Base-by-base conservation (phyloP, 352 stramenopile species). In the Phytophthora hibernalis region DNA sequence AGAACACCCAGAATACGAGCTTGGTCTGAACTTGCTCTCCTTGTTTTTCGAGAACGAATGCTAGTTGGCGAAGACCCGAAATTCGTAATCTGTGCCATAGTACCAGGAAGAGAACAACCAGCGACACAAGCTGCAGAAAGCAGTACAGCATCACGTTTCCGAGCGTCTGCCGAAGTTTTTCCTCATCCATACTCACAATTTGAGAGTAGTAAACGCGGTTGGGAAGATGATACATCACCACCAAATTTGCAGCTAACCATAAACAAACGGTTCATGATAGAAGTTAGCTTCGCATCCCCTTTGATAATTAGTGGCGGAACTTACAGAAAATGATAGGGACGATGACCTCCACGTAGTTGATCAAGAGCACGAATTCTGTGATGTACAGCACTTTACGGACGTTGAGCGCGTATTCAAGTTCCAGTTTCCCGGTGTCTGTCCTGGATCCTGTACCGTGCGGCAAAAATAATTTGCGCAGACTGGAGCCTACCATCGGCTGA, bases 291-390 rank as follows among this genome's bases (percentile, higher is more conserved):
- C 9, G 13, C 37, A 21, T 18, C 16, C 16, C 0, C 10, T 20
- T 5, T 10, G 37, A 20, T 9, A 43, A 43, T 21, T n/a, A 4
- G 5, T 18, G 1, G 13, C n/a, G 21, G 50, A 56, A 74, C 68
- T 61, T 59, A 82, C 75, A 64, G 54, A 82, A 82, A 24, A 84
- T 72, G 4, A 75, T 16, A 6, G 78, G 73, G 15, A 86, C 66
- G 24, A 77, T 61, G 4, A 80, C 70, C 33, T 83, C 72, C 2
- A 77, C 62, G 24, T 74, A 82, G 50, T 86, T 78, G 38, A 78
- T 62, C 48, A 83, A 55, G 20, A 83, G 21, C 16, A 84, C 28
- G 12, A 81, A 87, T 65, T 84, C 75, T 2, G 78, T 76, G 45
- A 81, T 61, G 35, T 83, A 79, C 3, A 86, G 61, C 33, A 82